Evolutionary conservation across 2,329 filamentous ascomycete species (phyloP), one percentile per base, ranked within the genome.

Genomic region (Colletotrichum echinochloae): DNA sequence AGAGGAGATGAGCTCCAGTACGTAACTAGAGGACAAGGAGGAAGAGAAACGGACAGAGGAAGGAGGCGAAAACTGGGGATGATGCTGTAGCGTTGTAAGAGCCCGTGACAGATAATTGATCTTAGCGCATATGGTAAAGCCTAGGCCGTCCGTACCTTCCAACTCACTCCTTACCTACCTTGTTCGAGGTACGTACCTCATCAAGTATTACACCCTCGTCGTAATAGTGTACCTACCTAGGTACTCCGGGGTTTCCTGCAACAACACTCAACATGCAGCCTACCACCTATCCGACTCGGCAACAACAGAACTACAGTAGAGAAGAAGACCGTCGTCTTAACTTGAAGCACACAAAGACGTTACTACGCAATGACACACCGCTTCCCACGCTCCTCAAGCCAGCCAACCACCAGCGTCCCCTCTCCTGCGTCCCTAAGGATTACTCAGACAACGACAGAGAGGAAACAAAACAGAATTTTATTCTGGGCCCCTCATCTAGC

Each of bases 391-490:
- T 12, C 23, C 20, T 2, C 20, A 23, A 26, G 23, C 44, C 57
- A 37, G 12, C 41, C 20, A 46, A 11, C 44, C 20, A 23, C 44
- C 30, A 28, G n/a, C 44, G 23, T 49, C 44, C 14, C n/a, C 41
- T 60, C 30, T 37, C 23, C 30, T 14, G 14, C 14, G n/a, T 14
- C 30, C 51, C 30, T 16, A 5, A 14, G 20, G 35, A 37, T 23
- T 49, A 48, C 33, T 28, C 57, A 49, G 57, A 49, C 44, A 60
- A 41, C 57, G 30, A 52, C 20, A 20, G 14, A 35, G 28, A 60
- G 33, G 59, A 65, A 65, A 56, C 62, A 70, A 41, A 66, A 37
- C 52, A 70, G 51, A 70, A 52, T 63, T 70, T 67, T 70, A 62
- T 67, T 59, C 68, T 67, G 64, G 64, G 57, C 18, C 65, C 46